Percentiles rank a stretch among this genome's conserved stretches.
These are phyloP conservation scores for Pythium insidiosum DNA, from an alignment of 352 stramenopile genomes.

Conservation along the genomic window DNA sequence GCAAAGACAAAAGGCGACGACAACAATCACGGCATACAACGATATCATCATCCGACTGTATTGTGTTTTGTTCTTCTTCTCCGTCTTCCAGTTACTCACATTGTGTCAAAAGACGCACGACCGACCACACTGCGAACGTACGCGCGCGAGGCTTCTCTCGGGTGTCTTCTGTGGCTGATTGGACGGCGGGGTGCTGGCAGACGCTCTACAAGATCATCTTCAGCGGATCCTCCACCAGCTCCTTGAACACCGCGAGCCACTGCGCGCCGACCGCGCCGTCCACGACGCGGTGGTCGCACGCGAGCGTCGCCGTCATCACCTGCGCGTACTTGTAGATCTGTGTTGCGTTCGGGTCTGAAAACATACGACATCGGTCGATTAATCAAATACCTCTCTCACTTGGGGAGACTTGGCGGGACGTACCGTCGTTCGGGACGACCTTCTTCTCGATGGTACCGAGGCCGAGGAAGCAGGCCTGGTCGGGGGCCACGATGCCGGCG, in stretches of 20 bases:
- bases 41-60: too few relatives aligned
- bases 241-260: conserved; percentile 95
- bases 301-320: conserved; percentile 93
- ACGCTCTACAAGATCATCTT: conserved; percentile 96
- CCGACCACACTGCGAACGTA: too few relatives aligned
- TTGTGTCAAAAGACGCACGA: too few relatives aligned
- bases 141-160: too few relatives aligned
- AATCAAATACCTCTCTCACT: neutral
- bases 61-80: too few relatives aligned
- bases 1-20: too few relatives aligned
- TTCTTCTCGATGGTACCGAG: conserved; percentile 93
- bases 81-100: too few relatives aligned
- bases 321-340: conserved; percentile 88
- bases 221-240: conserved; percentile 93
- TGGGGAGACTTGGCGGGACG: neutral
- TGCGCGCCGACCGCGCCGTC: conserved; percentile 95
- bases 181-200: too few relatives aligned
- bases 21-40: too few relatives aligned
- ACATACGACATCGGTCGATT: conserved; percentile 12
- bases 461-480: conserved; percentile 92
- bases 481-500: conserved; percentile 89
- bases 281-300: conserved; percentile 97
- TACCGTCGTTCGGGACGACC: conserved; percentile 87
- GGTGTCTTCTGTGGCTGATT: too few relatives aligned
- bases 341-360: conserved; percentile 50